Conservation (phyloP, 2,329 filamentous ascomycete species). For the Aspergillus tanneri region DNA sequence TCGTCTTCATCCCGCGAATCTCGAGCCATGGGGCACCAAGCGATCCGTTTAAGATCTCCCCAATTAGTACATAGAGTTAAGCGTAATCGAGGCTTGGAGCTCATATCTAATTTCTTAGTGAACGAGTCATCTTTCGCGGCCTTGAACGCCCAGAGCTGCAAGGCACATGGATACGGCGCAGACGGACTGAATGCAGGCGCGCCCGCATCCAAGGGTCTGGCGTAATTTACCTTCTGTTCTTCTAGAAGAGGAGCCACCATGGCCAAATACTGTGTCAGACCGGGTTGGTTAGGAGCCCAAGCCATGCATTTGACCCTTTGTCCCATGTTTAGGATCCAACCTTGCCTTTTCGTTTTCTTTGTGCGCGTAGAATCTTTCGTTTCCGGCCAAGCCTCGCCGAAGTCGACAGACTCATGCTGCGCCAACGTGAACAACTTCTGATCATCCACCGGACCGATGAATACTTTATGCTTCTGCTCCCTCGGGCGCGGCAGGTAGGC, state of each 20-base stretch:
- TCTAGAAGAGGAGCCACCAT: slow-evolving; percentile 44
- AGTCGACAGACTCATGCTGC: slow-evolving; percentile 44
- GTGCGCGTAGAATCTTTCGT: slow-evolving; percentile 13
- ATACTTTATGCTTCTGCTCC: slow-evolving; percentile 41
- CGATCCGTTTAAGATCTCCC: slow-evolving; percentile 55
- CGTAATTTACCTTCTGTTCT: slow-evolving; percentile 35
- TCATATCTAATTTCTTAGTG: slow-evolving; percentile 46
- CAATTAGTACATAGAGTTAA: slow-evolving; percentile 57
- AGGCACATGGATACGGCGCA: slow-evolving; percentile 48
- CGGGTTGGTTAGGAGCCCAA: slow-evolving; percentile 48
- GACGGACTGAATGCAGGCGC: slow-evolving; percentile 54
- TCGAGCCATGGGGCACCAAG: slow-evolving; percentile 56
- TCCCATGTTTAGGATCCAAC: slow-evolving; percentile 59
- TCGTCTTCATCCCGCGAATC: slow-evolving; percentile 31
- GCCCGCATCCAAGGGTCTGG: slow-evolving; percentile 31
- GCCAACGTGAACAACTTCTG: slow-evolving; percentile 47
- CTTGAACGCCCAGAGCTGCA: slow-evolving; percentile 61
- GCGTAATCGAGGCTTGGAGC: slow-evolving; percentile 46
- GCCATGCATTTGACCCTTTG: slow-evolving; percentile 51
- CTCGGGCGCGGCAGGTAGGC: slow-evolving; percentile 43
- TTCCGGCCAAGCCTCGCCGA: slow-evolving; percentile 47
- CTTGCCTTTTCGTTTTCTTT: slow-evolving; percentile 35
- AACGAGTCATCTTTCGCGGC: slow-evolving; percentile 31
- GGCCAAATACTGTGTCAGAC: slow-evolving; percentile 57
- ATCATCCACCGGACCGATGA: slow-evolving; percentile 51